Evolutionary conservation across 1,139 yeast genomes (phyloP), one percentile per base, ranked within the genome.

Genomic region (Spencermartinsiella ligniputridi): DNA sequence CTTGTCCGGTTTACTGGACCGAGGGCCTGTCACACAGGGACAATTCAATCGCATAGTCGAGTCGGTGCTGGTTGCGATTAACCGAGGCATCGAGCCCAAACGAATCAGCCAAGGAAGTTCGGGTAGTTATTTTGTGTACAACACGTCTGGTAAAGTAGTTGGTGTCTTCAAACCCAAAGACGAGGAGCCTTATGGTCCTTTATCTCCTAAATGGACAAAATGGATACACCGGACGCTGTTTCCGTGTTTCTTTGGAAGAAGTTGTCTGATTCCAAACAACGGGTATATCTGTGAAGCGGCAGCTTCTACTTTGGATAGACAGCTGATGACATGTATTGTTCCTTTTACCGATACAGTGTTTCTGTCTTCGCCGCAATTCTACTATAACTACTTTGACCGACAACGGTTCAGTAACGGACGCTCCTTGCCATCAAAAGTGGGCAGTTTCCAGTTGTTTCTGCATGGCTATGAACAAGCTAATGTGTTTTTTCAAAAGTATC

Each of bases 111-210:
- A 78, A 19, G 92, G 92, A 0, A 79, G 87, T 3, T 79, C 87
- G 0, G 90, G 92, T 1, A 78, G 85, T 45, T 83, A 83, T 56
- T 83, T 83, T 58, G 68, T 82, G 2, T 71, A 68, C 45, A 67
- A 70, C 41, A 50, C 65, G 1, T 44, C 56, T 1, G 62, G 64
- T 24, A 58, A 62, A 35, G 60, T 64, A 6, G 74, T 73, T 3
- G 90, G 83, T 0, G 81, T 83, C 2, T 83, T 83, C 68, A 83
- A 83, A 58, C 92, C 92, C 4, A 82, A 82, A 57, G 88, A 83
- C 61, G 92, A 83, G 61, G 90, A 83, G 53, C 92, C 90, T 0
- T 83, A 83, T 57, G 92, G 90, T 0, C 87, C 89, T 0, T 58
- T 83, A 43, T 79, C 85, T 3, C 90, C 90, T 0, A 83, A 83